Evolutionary conservation across 1,284 basidiomycete species (phyloP), one percentile per base, ranked within the genome.

Genomic region (Boletellus deceptivus): DNA sequence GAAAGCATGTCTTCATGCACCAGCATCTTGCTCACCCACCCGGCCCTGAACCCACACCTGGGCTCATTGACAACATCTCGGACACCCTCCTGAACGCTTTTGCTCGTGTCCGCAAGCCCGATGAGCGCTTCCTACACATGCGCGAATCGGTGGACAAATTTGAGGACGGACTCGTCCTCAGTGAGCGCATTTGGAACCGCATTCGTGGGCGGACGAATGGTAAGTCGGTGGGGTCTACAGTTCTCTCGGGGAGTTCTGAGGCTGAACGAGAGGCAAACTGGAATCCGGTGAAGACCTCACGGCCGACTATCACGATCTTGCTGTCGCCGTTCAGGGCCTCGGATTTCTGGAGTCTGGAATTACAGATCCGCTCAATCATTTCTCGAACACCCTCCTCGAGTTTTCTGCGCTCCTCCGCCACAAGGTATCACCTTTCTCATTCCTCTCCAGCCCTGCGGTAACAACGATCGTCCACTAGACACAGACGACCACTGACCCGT

Each of bases 331-430:
- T 53, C 95, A 99, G 70, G 94, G 95, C 45, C 80, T 99, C 52
- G 97, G 94, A 51, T 97, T 97, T 73, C 81, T 99, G 56, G 96
- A 99, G 71, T 94, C 91, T 55, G 96, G 96, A 34, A 98, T 99
- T 59, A 98, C 96, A 27, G 93, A 98, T 60, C 93, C 93, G 1
- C 73, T 99, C 55, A 96, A 97, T 66, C 87, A 96, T 61, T 97
- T 98, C 61, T 98, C 95, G 22, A 92, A 93, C 62, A 95, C 94
- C 5, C 78, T 98, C 55, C 76, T 97, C 37, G 94, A 98, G 68
- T 96, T 95, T 66, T 94, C 92, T 3, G 86, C 89, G 0, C 72
- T 94, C 20, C 69, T 95, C 35, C 84, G 91, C 49, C 90, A 94
- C 64, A 82, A 81, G 61, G 92, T 91, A 53, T 27, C 2, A 0